Base-by-base conservation (phyloP, 768 basidiomycete species). In the Agrocybe chaxingu region DNA sequence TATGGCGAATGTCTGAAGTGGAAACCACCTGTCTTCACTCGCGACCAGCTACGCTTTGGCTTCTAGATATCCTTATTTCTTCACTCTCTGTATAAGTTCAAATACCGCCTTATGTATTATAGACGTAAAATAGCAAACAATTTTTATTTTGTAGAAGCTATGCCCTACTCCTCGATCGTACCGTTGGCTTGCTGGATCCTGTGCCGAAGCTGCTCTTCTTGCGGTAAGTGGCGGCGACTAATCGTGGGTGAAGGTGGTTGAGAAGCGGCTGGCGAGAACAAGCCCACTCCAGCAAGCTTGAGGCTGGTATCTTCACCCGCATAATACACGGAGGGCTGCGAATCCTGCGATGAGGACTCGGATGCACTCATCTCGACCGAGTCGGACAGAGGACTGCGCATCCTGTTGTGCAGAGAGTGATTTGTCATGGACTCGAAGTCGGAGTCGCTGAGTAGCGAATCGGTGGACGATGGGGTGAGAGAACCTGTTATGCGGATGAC, bases 1-100 rank as follows among this genome's bases (percentile, higher is more conserved):
- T 78, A 90, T 56, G 74, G 96, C 31, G 84, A 88, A 52, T 75
- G 76, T 62, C 71, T 99, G 50, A 79, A 82, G 57, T 99, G 97
- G 97, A 97, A 95, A 67, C 96, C 97, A 48, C 97, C 92, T 11
- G 85, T 89, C 40, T 94, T 96, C 69, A 90, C 89, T 44, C 79
- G 91, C 54, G 92, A 92, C 59, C 91, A 94, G 69, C 73, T 94
- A 52, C 82, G 92, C 52, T 94, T 94, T 60, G 80, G 80, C 24
- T 82, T 77, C 65, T 81, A 73, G 64, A 53, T 34, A 16, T 40
- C 43, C 24, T 24, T 24, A 24, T 51, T 38, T 34, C 33, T 44
- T 18, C 37, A 12, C 31, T 31, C 16, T 46, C 34, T 44, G 16
- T 44, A 41, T 55, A 46, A 43, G 44, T 30, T 50, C 32, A 24